These are phyloP conservation scores for Xylaria digitata DNA, from an alignment of 2,329 filamentous ascomycete species.

Conservation along the genomic window DNA sequence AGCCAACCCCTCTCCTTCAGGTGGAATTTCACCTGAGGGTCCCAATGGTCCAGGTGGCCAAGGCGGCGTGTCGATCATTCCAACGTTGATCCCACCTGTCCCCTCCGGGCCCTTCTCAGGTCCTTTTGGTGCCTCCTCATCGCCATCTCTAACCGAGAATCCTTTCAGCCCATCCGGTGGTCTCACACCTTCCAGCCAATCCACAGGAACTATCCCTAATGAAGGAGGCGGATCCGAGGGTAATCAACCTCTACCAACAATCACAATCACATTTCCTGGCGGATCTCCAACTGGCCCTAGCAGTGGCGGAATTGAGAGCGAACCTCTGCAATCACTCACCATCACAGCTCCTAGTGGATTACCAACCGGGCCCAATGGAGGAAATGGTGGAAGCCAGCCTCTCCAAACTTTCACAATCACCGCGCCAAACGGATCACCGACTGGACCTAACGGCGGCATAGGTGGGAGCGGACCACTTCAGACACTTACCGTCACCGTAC, in stretches of 20 bases:
- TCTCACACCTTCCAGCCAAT: constrained; percentile 38
- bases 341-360: constrained; percentile 29
- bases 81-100: constrained; percentile 26
- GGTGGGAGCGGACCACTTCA: constrained; percentile 36
- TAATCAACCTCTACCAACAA: constrained; percentile 40
- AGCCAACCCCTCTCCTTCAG: constrained; percentile 22
- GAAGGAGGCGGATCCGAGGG: constrained; percentile 37
- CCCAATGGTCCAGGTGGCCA: constrained; percentile 40
- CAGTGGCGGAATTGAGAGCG: constrained; percentile 12
- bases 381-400: constrained; percentile 15
- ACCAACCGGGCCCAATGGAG: constrained; percentile 18
- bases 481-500: constrained; percentile 44
- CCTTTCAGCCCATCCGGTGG: constrained; percentile 33
- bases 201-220: constrained; percentile 34
- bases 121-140: constrained; percentile 41
- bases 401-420: constrained; percentile 32
- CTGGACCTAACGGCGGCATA: constrained; percentile 6
- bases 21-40: constrained; percentile 30
- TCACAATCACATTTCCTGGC: constrained; percentile 46
- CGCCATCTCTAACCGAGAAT: constrained; percentile 19
- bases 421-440: constrained; percentile 23
- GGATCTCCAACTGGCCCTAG: constrained; percentile 30
- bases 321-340: constrained; percentile 30
- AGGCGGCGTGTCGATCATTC: constrained; percentile 34
- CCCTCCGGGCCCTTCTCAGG: constrained; percentile 41